These are phyloP conservation scores for Globisporangium recalcitrans DNA, from an alignment of 352 stramenopile genomes.

Conservation along the genomic window DNA sequence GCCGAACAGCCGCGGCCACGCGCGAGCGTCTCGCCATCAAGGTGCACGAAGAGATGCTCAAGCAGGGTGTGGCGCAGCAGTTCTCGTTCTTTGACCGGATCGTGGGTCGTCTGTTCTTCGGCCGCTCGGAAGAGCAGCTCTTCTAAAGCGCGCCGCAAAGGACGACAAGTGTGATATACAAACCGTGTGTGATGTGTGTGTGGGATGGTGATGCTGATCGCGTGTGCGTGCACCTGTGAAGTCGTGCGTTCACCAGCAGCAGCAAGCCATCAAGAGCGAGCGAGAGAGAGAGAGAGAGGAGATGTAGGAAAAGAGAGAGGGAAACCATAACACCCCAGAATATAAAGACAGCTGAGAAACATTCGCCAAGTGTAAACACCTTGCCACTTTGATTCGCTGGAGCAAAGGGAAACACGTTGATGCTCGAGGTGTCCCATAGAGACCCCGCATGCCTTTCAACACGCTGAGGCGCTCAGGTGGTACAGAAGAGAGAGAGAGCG, in stretches of 20 bases:
- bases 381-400: not conserved
- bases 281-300: too few species aligned
- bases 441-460: too few species aligned
- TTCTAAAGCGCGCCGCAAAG: constrained; percentile 32
- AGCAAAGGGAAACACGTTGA: not conserved
- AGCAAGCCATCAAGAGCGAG: too few species aligned
- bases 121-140: constrained; percentile 71
- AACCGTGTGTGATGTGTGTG: not conserved
- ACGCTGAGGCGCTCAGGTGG: not conserved
- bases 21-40: constrained; percentile 67
- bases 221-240: too few species aligned
- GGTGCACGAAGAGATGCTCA: constrained; percentile 51
- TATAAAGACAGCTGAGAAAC: not conserved
- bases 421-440: too few species aligned
- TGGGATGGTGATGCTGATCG: not conserved
- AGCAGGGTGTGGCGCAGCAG: constrained; percentile 38
- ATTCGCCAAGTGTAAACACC: not conserved
- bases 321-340: not conserved
- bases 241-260: too few species aligned
- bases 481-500: not conserved
- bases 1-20: constrained; percentile 71
- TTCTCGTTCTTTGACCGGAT: constrained; percentile 57
- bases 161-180: not conserved
- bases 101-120: constrained; percentile 70
- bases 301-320: not conserved